phyloP scores from a whole-genome alignment of 75 land plant genomes.

The Larix kaempferi region DNA sequence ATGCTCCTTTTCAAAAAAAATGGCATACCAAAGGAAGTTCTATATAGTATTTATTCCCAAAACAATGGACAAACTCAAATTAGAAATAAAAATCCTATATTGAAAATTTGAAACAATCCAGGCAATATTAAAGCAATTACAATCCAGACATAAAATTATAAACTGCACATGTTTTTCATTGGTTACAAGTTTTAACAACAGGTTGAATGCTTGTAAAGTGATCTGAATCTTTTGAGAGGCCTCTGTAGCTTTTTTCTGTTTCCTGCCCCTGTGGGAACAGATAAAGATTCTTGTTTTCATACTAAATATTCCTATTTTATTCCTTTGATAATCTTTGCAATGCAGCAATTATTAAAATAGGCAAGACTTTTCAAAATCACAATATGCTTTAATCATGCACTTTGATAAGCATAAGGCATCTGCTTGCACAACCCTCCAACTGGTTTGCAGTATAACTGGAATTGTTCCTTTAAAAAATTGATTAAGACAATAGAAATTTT shows the following conservation, averaged over 20 bases:
- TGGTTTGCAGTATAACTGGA: neutral
- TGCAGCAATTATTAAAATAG: neutral
- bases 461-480: neutral
- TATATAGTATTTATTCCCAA: neutral
- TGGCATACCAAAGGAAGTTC: neutral
- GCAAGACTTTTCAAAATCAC: neutral
- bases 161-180: too few species aligned
- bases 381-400: neutral
- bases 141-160: too few species aligned
- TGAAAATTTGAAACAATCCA: too few species aligned
- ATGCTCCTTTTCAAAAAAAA: neutral
- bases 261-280: neutral
- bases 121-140: too few species aligned
- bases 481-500: neutral
- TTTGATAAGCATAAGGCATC: neutral
- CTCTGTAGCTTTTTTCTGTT: too few species aligned
- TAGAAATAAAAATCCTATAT: neutral
- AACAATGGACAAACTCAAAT: conserved; percentile 5
- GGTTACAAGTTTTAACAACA: too few species aligned
- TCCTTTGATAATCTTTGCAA: neutral
- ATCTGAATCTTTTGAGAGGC: too few species aligned
- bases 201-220: too few species aligned
- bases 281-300: neutral
- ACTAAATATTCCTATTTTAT: neutral
- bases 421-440: neutral